These are phyloP conservation scores for Colletotrichum theobromicola DNA, from an alignment of 2,329 filamentous ascomycete species.

Conservation along the genomic window DNA sequence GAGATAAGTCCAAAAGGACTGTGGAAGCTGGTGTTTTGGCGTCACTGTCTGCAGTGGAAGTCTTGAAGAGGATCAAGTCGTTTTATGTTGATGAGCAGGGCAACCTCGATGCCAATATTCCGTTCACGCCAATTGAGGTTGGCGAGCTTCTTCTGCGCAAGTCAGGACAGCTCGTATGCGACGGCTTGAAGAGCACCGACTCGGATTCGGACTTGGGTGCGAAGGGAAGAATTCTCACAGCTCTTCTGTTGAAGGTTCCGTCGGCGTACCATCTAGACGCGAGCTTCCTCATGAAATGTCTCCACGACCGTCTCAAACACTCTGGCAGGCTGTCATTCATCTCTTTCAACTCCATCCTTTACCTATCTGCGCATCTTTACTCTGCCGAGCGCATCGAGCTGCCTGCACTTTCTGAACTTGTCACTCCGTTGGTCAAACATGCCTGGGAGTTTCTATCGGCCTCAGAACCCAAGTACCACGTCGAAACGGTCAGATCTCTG, in stretches of 20 bases:
- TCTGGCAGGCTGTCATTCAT: slow-evolving; percentile 50
- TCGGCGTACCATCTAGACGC: slow-evolving; percentile 47
- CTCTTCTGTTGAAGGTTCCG: slow-evolving; percentile 60
- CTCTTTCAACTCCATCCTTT: slow-evolving; percentile 63
- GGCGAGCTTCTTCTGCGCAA: slow-evolving; percentile 70
- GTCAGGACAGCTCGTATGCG: slow-evolving; percentile 56
- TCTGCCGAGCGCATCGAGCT: slow-evolving; percentile 55
- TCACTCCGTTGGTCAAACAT: slow-evolving; percentile 71
- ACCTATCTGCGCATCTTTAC: slow-evolving; percentile 63
- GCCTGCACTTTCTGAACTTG: slow-evolving; percentile 64
- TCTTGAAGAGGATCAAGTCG: slow-evolving; percentile 64
- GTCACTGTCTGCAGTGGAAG: slow-evolving; percentile 49
- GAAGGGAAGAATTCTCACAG: slow-evolving; percentile 64
- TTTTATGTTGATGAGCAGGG: slow-evolving; percentile 77
- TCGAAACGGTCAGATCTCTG: slow-evolving; percentile 85
- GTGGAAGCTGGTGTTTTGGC: slow-evolving; percentile 31
- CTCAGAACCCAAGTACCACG: slow-evolving; percentile 88
- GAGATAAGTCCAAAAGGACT: slow-evolving; percentile 22
- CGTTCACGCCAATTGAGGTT: slow-evolving; percentile 60
- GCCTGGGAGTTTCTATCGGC: slow-evolving; percentile 84
- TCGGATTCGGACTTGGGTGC: slow-evolving; percentile 56
- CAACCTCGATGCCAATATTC: slow-evolving; percentile 67
- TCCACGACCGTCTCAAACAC: slow-evolving; percentile 52
- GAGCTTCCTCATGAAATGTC: slow-evolving; percentile 52
- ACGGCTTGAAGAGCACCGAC: slow-evolving; percentile 46